Evolutionary conservation across 2,329 filamentous ascomycete genomes (phyloP), one percentile per base, ranked within the genome.

Genomic region (Boeremia exigua): DNA sequence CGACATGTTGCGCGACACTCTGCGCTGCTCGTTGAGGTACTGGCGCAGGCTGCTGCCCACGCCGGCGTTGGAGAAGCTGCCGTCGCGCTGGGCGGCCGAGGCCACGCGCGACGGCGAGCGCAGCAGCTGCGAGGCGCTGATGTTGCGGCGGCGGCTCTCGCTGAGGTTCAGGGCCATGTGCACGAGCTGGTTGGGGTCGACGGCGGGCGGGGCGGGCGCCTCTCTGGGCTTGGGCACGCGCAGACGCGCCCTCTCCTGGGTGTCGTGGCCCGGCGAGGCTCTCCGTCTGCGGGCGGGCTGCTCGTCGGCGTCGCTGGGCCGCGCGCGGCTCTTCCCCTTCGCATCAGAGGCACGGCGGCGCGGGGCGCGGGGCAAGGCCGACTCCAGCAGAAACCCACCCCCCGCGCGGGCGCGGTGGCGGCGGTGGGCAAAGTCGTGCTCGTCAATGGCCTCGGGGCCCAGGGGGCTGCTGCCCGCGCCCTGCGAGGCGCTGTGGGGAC

Each of bases 141-240:
- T 58, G 81, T 90, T 76, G 82, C 82, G 69, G 34, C 86, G 86
- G 61, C 87, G 86, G 68, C 88, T 91, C 75, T 97, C 92, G 78
- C 90, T 96, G 45, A 98, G 77, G 61, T 89, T 95, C 65, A 98
- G 78, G 1, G 94, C 94, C 84, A 98, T 90, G 68, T 92, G 92
- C 37, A 98, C 92, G 61, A 98, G 96, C 74, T 96, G 91, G 4
- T 89, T 86, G 7, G 93, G 89, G 68, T 97, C 93, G 56, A 89
- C 82, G 66, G 92, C 17, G 90, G 70, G 6, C 76, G 80, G 15
- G 70, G 59, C n/a, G 50, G 59, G 19, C 19, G 19, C 19, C 2
- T 23, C 19, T 45, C 67, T 65, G 1, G 59, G 54, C 60, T 65
- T 71, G 28, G 57, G 48, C 4, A 71, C 52, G 23, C 58, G 68